Evolutionary conservation across 2,329 filamentous ascomycete genomes (phyloP).

Genomic region (Pyrenochaeta sp.): DNA sequence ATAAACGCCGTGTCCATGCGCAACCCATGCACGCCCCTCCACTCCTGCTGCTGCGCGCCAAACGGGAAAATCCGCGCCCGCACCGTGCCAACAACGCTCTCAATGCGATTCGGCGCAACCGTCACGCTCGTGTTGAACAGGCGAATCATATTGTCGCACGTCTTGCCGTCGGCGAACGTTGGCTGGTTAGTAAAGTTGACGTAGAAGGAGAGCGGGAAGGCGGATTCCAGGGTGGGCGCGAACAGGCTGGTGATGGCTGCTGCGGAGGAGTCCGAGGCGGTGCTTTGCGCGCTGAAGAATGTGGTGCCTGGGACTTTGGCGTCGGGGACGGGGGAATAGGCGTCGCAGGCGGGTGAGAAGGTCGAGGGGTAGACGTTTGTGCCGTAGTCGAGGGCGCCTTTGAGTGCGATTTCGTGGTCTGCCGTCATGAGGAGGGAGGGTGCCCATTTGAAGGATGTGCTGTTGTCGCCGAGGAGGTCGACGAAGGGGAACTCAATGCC

Average conservation of each 20-base stretch:
- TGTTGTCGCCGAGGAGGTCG: slow-evolving; percentile 59
- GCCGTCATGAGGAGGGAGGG: slow-evolving; percentile 58
- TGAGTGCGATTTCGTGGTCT: slow-evolving; percentile 52
- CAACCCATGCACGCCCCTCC: slow-evolving; percentile 42
- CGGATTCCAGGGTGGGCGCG: slow-evolving; percentile 11
- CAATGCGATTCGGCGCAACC: slow-evolving; percentile 36
- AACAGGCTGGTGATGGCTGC: slow-evolving; percentile 29
- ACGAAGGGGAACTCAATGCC: slow-evolving; percentile 65
- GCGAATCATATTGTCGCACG: slow-evolving; percentile 56
- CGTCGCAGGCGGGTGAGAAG: slow-evolving; percentile 60
- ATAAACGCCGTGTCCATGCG: slow-evolving; percentile 50
- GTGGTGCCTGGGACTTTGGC: slow-evolving; percentile 30
- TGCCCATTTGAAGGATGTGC: slow-evolving; percentile 61
- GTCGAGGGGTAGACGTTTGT: slow-evolving; percentile 51
- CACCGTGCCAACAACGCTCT: slow-evolving; percentile 45
- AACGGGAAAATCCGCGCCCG: slow-evolving; percentile 39
- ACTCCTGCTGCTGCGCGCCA: slow-evolving; percentile 33
- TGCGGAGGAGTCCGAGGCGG: slow-evolving; percentile 20
- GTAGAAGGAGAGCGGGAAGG: slow-evolving; percentile 55
- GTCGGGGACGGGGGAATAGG: slow-evolving; percentile 49
- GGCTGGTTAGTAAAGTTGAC: slow-evolving; percentile 64
- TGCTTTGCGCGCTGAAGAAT: slow-evolving; percentile 26
- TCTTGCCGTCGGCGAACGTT: slow-evolving; percentile 51
- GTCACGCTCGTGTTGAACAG: slow-evolving; percentile 58
- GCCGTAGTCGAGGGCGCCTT: slow-evolving; percentile 58